phyloP scores from a whole-genome alignment of 345 rosid species.

The Populus tremula region DNA sequence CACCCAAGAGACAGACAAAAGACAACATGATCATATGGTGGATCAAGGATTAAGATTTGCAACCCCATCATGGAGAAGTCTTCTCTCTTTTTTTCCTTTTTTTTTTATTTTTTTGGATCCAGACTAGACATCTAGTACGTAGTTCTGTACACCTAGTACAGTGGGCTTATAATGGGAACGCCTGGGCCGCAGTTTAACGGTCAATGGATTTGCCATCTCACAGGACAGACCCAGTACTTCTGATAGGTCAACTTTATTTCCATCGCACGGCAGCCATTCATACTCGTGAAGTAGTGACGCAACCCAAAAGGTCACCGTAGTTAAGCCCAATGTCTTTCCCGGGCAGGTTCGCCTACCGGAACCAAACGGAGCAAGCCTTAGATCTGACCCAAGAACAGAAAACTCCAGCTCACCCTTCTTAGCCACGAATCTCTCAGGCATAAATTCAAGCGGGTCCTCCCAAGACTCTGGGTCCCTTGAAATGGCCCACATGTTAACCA shows the following conservation, averaged over 20 bases:
- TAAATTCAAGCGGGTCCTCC: constrained; percentile 62
- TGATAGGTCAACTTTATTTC: constrained; percentile 50
- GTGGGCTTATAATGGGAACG: not conserved
- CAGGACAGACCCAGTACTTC: constrained; percentile 70
- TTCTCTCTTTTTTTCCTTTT: not conserved
- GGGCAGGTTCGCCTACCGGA: constrained; percentile 85
- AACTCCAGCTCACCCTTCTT: constrained; percentile 46
- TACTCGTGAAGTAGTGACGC: constrained; percentile 68
- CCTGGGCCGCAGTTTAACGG: constrained; percentile 43
- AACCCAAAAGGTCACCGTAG: constrained; percentile 67
- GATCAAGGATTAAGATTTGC: not conserved
- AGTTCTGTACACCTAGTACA: not conserved
- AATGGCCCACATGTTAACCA: constrained; percentile 99
- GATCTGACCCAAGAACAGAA: constrained; percentile 78
- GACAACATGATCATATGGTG: constrained; percentile 5
- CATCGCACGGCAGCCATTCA: constrained; percentile 48
- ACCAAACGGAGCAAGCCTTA: constrained; percentile 83
- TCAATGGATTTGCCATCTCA: constrained; percentile 75
- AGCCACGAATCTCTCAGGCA: constrained; percentile 60
- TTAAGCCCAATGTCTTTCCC: constrained; percentile 62
- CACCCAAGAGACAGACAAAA: not conserved
- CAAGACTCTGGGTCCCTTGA: constrained; percentile 68
- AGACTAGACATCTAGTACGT: not conserved
- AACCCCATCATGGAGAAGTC: not conserved
- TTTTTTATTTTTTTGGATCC: not conserved